These are phyloP conservation scores for Vaucheria bursata DNA, from an alignment of 352 stramenopile genomes.

Conservation along the genomic window DNA sequence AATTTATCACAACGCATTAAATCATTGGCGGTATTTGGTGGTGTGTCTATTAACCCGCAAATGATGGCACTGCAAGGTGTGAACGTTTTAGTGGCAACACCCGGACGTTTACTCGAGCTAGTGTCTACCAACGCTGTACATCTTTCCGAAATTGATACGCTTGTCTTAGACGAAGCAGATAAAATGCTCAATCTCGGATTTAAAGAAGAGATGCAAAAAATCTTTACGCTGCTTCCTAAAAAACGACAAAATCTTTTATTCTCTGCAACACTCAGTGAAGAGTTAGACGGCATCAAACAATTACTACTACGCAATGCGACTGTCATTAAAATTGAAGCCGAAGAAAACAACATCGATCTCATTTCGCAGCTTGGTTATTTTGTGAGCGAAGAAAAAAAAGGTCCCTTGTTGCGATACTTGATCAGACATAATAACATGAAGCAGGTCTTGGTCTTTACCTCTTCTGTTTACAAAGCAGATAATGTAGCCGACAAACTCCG, in stretches of 20 bases:
- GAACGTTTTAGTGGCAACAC: slow-evolving; percentile 64
- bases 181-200: slow-evolving; percentile 77
- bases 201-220: slow-evolving; percentile 76
- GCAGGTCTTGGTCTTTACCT: slow-evolving; percentile 70
- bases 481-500: slow-evolving; percentile 71
- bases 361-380: slow-evolving; percentile 49
- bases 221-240: slow-evolving; percentile 63
- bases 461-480: slow-evolving; percentile 79
- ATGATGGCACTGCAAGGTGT: slow-evolving; percentile 41
- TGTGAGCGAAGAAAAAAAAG: not conserved
- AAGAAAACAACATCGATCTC: slow-evolving; percentile 7
- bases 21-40: slow-evolving; percentile 66
- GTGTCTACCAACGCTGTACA: slow-evolving; percentile 63
- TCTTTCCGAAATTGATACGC: slow-evolving; percentile 64
- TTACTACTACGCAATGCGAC: not conserved
- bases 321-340: slow-evolving; percentile 52
- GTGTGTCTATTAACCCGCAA: not conserved
- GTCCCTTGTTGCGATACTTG: slow-evolving; percentile 62
- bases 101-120: slow-evolving; percentile 72
- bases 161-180: slow-evolving; percentile 75
- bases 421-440: slow-evolving; percentile 38
- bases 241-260: slow-evolving; percentile 74
- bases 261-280: slow-evolving; percentile 73
- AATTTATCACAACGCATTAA: slow-evolving; percentile 7
- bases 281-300: not conserved